phyloP scores from a whole-genome alignment of 2,329 filamentous ascomycete genomes.

The Gremmenia infestans region DNA sequence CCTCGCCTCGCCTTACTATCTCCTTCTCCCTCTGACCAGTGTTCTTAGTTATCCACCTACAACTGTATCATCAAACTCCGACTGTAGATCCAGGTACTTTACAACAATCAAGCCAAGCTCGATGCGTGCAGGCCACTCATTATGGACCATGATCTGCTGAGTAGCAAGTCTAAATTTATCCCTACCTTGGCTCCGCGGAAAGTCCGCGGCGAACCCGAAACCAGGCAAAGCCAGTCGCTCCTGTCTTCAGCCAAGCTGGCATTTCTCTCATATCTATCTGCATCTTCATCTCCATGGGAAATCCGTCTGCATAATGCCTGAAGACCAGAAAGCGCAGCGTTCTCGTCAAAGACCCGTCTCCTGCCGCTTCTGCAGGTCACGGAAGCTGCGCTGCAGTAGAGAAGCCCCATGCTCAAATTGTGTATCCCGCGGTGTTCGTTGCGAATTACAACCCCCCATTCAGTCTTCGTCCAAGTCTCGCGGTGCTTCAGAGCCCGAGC shows the following conservation, averaged over 20 bases:
- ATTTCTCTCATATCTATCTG: neutral
- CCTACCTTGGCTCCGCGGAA: neutral
- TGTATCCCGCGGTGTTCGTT: constrained; percentile 12
- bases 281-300: neutral
- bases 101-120: neutral
- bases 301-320: neutral
- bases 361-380: constrained; percentile 7
- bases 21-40: no score
- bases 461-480: neutral
- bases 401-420: constrained; percentile 15
- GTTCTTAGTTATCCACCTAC: no score
- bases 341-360: constrained; percentile 7
- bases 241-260: neutral
- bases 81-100: no score
- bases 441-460: constrained; percentile 1
- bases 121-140: neutral
- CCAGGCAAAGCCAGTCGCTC: neutral
- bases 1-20: no score
- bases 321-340: neutral
- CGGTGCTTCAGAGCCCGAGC: constrained; percentile 1
- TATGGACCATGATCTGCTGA: no score
- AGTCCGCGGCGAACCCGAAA: neutral
- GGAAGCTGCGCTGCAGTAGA: constrained; percentile 6
- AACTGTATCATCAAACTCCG: no score
- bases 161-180: neutral